Evolutionary conservation across 371 early-diverging fungal genomes (phyloP).

Genomic region (Apophysomyces variabilis): DNA sequence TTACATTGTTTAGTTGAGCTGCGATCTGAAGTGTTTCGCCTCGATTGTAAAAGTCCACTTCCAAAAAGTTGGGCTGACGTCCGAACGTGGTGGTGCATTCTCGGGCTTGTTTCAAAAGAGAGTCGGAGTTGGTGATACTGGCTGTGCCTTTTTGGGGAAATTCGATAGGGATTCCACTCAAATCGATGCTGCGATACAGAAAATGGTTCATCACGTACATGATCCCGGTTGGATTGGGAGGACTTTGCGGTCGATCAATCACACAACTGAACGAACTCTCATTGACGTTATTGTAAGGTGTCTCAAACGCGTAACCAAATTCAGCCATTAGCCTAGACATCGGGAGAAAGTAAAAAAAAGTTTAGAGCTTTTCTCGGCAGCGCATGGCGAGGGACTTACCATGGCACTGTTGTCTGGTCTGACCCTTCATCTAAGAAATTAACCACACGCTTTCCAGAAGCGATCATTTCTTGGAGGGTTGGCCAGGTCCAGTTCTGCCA

Average conservation of each 20-base stretch:
- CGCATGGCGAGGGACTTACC: conserved; percentile 35
- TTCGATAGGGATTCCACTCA: conserved; percentile 35
- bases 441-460: conserved; percentile 58
- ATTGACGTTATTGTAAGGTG: conserved; percentile 43
- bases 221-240: conserved; percentile 16
- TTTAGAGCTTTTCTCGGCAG: background rate
- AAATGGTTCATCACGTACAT: conserved; percentile 64
- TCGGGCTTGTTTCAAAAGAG: conserved; percentile 48
- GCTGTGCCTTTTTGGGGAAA: conserved; percentile 57
- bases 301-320: conserved; percentile 54
- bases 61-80: conserved; percentile 69
- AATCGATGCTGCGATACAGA: conserved; percentile 34
- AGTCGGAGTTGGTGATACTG: conserved; percentile 50
- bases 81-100: conserved; percentile 51
- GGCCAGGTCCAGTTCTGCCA: conserved; percentile 57
- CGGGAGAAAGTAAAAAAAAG: background rate
- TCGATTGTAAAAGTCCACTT: conserved; percentile 78
- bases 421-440: conserved; percentile 61
- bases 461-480: conserved; percentile 63
- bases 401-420: conserved; percentile 52
- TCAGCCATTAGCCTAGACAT: conserved; percentile 53
- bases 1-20: conserved; percentile 69
- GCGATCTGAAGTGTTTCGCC: conserved; percentile 59
- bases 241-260: conserved; percentile 48
- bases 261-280: conserved; percentile 40